Percentiles rank a stretch among this genome's conserved stretches.
These are phyloP conservation scores for Phoma sp. DNA, from an alignment of 2,329 filamentous ascomycete species.

Conservation along the genomic window DNA sequence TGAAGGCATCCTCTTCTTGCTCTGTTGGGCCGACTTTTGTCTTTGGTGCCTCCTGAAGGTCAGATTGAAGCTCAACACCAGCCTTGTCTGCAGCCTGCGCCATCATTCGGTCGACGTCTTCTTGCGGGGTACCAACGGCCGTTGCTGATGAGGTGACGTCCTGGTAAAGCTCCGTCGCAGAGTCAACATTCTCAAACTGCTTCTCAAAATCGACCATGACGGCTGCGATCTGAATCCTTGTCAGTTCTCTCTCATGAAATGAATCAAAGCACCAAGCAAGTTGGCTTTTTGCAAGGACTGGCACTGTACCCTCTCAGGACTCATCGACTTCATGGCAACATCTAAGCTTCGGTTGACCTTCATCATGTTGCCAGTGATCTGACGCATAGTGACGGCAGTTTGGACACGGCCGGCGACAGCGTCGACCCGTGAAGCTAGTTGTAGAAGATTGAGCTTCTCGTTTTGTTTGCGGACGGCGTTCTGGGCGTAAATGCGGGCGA, in stretches of 20 bases:
- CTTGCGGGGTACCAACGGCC: slow-evolving; percentile 74
- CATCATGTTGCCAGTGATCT: slow-evolving; percentile 66
- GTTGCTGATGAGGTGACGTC: slow-evolving; percentile 83
- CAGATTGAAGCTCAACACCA: slow-evolving; percentile 79
- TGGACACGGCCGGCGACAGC: slow-evolving; percentile 66
- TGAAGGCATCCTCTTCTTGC: slow-evolving; percentile 78
- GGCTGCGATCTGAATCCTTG: slow-evolving; percentile 59
- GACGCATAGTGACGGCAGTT: slow-evolving; percentile 67
- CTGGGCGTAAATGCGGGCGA: slow-evolving; percentile 68
- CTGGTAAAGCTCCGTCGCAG: slow-evolving; percentile 74
- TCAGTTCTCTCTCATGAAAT: not conserved
- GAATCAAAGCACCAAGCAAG: not conserved
- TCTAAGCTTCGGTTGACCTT: slow-evolving; percentile 69
- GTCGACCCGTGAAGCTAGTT: slow-evolving; percentile 64
- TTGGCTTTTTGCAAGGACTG: not conserved
- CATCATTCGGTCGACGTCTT: slow-evolving; percentile 85
- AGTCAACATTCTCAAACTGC: slow-evolving; percentile 59
- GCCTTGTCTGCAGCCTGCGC: slow-evolving; percentile 87
- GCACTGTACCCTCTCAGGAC: slow-evolving; percentile 62
- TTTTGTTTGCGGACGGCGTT: slow-evolving; percentile 69
- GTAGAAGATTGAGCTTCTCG: slow-evolving; percentile 65
- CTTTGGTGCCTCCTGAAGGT: slow-evolving; percentile 68
- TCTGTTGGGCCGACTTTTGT: slow-evolving; percentile 71
- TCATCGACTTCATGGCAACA: slow-evolving; percentile 67
- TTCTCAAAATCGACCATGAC: slow-evolving; percentile 72